phyloP scores from a whole-genome alignment of 176 grass and related monocot genomes.

The Bonia amplexicaulis region DNA sequence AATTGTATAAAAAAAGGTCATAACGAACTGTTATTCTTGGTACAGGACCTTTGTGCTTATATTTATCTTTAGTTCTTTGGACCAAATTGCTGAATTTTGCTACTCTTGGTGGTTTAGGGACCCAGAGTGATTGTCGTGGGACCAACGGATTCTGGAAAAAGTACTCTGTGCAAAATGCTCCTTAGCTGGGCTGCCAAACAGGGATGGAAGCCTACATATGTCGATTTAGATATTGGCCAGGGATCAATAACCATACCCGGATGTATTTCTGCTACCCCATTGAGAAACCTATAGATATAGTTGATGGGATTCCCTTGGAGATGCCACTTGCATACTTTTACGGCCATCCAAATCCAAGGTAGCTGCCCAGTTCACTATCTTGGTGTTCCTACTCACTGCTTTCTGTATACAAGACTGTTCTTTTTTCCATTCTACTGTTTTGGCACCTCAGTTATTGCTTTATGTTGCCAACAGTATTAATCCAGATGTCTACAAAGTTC shows the following conservation, averaged over 20 bases:
- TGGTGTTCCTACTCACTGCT: background rate
- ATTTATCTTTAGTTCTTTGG: background rate
- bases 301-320: constrained; percentile 94
- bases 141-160: constrained; percentile 91
- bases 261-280: constrained; percentile 85
- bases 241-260: constrained; percentile 90
- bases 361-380: background rate
- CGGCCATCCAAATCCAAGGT: constrained; percentile 79
- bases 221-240: constrained; percentile 93
- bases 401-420: constrained; percentile 7
- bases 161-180: constrained; percentile 82
- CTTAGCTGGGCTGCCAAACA: constrained; percentile 86
- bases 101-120: constrained; percentile 41
- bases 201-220: constrained; percentile 85
- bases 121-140: constrained; percentile 88
- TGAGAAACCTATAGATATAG: constrained; percentile 91
- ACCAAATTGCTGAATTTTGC: constrained; percentile 13
- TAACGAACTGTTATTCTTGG: background rate
- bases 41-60: background rate
- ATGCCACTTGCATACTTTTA: constrained; percentile 93
- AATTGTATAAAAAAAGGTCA: background rate
- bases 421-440: background rate
- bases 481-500: constrained; percentile 85
- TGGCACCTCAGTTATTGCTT: background rate
- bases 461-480: constrained; percentile 57